A percentile compares a stretch with the other conserved stretches of the same genome.
These are phyloP conservation scores for Pythium vanterpoolii DNA, from an alignment of 352 stramenopile genomes.

Conservation along the genomic window DNA sequence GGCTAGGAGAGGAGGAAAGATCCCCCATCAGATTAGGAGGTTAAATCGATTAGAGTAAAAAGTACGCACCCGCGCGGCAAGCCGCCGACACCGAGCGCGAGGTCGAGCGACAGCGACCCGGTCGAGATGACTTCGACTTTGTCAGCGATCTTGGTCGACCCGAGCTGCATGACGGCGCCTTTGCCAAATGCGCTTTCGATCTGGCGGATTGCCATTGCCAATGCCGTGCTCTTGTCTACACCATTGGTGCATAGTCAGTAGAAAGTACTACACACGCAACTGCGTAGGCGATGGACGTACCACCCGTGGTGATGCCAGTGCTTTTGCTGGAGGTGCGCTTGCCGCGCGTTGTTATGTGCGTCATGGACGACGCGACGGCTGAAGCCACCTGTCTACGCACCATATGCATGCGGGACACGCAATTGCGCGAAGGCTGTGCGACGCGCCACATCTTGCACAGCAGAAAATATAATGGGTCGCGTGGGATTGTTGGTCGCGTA, in stretches of 20 bases:
- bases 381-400: constrained; percentile 9
- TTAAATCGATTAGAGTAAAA: background rate
- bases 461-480: background rate
- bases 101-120: constrained; percentile 92
- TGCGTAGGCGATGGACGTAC: background rate
- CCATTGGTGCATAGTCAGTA: background rate
- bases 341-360: constrained; percentile 4
- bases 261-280: background rate
- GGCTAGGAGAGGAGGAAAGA: constrained; percentile 33
- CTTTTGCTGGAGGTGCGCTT: constrained; percentile 26
- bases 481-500: background rate
- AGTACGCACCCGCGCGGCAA: constrained; percentile 87
- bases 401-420: background rate
- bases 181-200: constrained; percentile 96
- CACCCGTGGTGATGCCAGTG: constrained; percentile 2
- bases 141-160: constrained; percentile 87
- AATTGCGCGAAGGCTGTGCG: constrained; percentile 2
- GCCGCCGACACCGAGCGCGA: constrained; percentile 90
- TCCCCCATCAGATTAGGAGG: background rate
- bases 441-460: constrained; percentile 14
- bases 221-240: constrained; percentile 75
- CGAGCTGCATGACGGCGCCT: constrained; percentile 96
- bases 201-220: constrained; percentile 93
- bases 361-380: background rate
- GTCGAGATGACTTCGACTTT: constrained; percentile 93